Conservation (phyloP, 441 rosid species). For the Mallotus repandus region DNA sequence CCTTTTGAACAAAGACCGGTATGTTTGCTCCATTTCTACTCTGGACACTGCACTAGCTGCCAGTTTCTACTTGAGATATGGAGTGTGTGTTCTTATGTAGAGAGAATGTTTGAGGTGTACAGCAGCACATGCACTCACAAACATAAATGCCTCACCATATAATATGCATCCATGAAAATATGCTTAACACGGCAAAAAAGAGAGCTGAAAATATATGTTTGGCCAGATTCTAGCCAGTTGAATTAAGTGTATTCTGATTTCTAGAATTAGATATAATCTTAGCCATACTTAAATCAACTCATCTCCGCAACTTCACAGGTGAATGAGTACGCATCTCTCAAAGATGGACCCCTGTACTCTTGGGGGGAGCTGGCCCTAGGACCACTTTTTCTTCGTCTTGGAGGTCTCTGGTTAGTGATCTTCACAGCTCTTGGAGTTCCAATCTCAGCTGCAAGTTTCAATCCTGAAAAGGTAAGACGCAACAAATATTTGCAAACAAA, state of each 20-base stretch:
- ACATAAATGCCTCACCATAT: background rate
- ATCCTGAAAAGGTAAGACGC: constrained; percentile 67
- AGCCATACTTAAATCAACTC: constrained; percentile 6
- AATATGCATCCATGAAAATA: background rate
- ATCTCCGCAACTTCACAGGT: constrained; percentile 42
- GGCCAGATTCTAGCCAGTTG: background rate
- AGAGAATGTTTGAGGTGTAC: background rate
- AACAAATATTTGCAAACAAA: constrained; percentile 3
- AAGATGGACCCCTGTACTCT: constrained; percentile 75
- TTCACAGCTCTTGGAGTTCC: constrained; percentile 86
- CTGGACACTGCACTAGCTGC: background rate
- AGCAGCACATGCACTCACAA: background rate
- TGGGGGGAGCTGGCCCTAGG: constrained; percentile 84
- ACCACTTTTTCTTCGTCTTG: constrained; percentile 69
- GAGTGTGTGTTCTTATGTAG: background rate
- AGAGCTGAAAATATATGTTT: background rate
- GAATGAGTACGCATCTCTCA: constrained; percentile 82
- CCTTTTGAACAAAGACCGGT: constrained; percentile 97
- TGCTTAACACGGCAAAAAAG: background rate
- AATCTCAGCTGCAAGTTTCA: constrained; percentile 91
- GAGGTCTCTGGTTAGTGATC: constrained; percentile 78
- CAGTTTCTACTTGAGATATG: background rate
- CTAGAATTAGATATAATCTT: background rate
- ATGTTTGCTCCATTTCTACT: constrained; percentile 22
- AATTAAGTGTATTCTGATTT: background rate